phyloP scores from a whole-genome alignment of 495 filamentous ascomycete genomes.

The Xylaria intraflava region DNA sequence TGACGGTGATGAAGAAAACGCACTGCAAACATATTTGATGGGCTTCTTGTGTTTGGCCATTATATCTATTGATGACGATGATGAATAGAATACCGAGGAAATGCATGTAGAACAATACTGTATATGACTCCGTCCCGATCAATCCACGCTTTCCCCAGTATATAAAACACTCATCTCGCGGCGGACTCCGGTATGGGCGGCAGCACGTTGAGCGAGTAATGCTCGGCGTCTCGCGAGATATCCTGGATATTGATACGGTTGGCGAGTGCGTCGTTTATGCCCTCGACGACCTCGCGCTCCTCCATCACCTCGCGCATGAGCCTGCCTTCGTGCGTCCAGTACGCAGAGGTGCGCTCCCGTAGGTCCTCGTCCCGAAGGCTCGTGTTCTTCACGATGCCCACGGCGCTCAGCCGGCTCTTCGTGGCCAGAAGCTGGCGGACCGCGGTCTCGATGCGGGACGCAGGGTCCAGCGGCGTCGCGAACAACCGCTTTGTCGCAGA shows the following conservation, averaged over 20 bases:
- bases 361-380: conserved; percentile 46
- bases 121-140: no score
- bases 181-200: conserved; percentile 12
- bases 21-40: background rate
- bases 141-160: background rate
- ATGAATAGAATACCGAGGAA: no score
- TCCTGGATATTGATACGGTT: conserved; percentile 45
- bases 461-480: conserved; percentile 36
- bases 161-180: background rate
- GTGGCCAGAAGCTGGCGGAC: conserved; percentile 31
- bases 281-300: conserved; percentile 53
- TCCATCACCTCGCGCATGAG: conserved; percentile 54
- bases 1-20: background rate
- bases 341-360: conserved; percentile 35
- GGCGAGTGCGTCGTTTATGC: conserved; percentile 47
- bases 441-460: conserved; percentile 42
- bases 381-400: conserved; percentile 53
- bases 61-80: no score
- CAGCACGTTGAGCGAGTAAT: conserved; percentile 43
- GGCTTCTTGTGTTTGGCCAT: background rate
- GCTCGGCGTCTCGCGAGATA: conserved; percentile 48
- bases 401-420: conserved; percentile 42
- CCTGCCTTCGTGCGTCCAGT: conserved; percentile 49
- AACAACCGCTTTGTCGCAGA: conserved; percentile 66
- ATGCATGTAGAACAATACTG: no score